Percentiles rank a stretch among this genome's conserved stretches.
These are phyloP conservation scores for Vitis hybrid DNA, from an alignment of 177 flowering plant species.

Conservation along the genomic window DNA sequence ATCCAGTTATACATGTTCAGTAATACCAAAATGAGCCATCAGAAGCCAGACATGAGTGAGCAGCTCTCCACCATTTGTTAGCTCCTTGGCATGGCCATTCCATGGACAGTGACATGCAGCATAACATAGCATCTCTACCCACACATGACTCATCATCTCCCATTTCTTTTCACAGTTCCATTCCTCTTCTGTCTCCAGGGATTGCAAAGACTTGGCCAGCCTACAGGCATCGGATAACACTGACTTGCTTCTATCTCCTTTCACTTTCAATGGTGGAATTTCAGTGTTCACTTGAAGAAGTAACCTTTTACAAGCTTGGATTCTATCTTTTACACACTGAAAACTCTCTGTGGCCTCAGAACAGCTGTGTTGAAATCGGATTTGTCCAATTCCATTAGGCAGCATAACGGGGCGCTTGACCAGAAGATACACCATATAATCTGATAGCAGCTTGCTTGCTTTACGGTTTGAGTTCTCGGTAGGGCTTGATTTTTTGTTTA, in stretches of 20 bases:
- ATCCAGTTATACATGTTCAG: too few species aligned
- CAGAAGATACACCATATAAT: constrained; percentile 35
- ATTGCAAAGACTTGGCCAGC: constrained; percentile 9
- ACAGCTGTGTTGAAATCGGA: constrained; percentile 24
- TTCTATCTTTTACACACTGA: not conserved
- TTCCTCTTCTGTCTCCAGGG: not conserved
- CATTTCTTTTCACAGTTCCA: too few species aligned
- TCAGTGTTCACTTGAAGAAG: constrained; percentile 4
- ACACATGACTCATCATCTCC: too few species aligned
- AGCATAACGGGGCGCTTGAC: constrained; percentile 22
- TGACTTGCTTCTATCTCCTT: constrained; percentile 25
- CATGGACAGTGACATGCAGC: constrained; percentile 1
- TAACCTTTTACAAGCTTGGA: constrained; percentile 16
- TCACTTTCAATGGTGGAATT: constrained; percentile 13
- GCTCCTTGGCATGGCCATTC: too few species aligned
- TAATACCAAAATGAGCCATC: too few species aligned
- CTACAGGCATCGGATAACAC: constrained; percentile 25
- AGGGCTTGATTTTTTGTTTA: not conserved
- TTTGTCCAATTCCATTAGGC: constrained; percentile 27
- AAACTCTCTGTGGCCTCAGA: constrained; percentile 18
- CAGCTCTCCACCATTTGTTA: too few species aligned
- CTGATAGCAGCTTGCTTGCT: constrained; percentile 24
- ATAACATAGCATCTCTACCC: constrained; percentile 14
- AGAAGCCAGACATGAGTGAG: too few species aligned
- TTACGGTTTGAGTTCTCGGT: not conserved